Base-by-base conservation (phyloP, 352 stramenopile species). In the Pythium chondricola region DNA sequence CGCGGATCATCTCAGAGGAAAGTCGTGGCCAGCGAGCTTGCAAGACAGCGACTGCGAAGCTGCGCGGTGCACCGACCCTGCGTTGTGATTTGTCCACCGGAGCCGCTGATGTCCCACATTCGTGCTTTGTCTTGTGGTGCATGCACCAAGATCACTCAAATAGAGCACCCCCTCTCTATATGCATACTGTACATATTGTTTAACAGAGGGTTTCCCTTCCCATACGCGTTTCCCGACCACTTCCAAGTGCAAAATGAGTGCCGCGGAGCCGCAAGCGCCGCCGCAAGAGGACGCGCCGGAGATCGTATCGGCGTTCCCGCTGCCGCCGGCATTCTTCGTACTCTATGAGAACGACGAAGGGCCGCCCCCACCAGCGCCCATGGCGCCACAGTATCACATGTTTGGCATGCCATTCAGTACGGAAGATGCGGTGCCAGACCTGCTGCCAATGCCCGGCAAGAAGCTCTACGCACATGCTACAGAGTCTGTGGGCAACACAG, bases 341-440 rank as follows among this genome's bases (percentile, higher is more conserved):
- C 61, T 93, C 26, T 93, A 93, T 56, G 51, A 58, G 14, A 76
- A 86, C 0, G 78, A 77, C 11, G 47, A 47, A 35, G 78, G 78
- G 0, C 82, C 82, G 18, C 41, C 67, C 31, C 82, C 82, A 24
- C 82, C 82, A 1, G 58, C 76, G 53, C 74, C 78, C 33, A 85
- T 93, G 67, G 70, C 68, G 37, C 82, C 82, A 35, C 85, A 71
- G 49, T 93, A 93, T 43, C 78, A 93, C 71, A 88, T 88, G 69
- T 93, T 93, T 48, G 82, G 82, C 32, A 85, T 76, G 38, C 78
- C 82, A 6, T 93, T 82, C 64, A 88, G 74, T 61, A 93, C 82
- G 39, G 61, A 87, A 64, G 82, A 93, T 67, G 67, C 67, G 9
- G 78, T 90, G 45, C 82, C 82, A 0, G 78, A 93, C 39, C 65